Evolutionary conservation across 306 rosid genomes (phyloP).

Genomic region (Datisca glomerata): DNA sequence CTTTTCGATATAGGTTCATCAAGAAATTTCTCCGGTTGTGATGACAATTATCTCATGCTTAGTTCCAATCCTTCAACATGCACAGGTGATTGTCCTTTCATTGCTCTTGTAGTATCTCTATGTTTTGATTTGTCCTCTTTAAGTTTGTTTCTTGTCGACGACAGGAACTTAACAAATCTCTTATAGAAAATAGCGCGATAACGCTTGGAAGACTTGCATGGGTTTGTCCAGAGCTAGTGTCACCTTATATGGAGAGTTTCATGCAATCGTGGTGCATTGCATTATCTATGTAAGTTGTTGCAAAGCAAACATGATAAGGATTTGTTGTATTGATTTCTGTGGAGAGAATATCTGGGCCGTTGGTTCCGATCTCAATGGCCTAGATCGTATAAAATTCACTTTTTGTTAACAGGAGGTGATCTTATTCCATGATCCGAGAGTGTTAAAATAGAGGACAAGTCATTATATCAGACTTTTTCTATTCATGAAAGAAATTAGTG

Average conservation of each 20-base stretch:
- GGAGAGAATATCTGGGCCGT: no score
- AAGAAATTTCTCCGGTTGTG: constrained; percentile 81
- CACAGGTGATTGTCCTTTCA: constrained; percentile 54
- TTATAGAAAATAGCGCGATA: constrained; percentile 89
- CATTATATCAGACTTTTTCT: no score
- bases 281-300: constrained; percentile 54
- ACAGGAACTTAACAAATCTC: constrained; percentile 83
- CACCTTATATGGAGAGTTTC: constrained; percentile 98
- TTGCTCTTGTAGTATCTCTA: constrained; percentile 6
- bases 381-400: no score
- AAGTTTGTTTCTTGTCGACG: constrained; percentile 15
- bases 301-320: no score
- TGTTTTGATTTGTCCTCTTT: constrained; percentile 3
- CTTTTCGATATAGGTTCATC: constrained; percentile 57
- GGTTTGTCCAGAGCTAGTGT: constrained; percentile 93
- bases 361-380: no score
- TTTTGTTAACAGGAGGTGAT: no score
- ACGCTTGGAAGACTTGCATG: constrained; percentile 98
- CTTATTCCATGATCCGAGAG: no score
- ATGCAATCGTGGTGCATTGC: constrained; percentile 97
- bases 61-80: constrained; percentile 84
- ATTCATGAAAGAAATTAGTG: neutral
- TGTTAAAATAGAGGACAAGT: no score
- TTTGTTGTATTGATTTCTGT: no score
- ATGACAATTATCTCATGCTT: constrained; percentile 66